These are phyloP conservation scores for Pontederia paniculata DNA, from an alignment of 176 grass and related monocot species.

Conservation along the genomic window DNA sequence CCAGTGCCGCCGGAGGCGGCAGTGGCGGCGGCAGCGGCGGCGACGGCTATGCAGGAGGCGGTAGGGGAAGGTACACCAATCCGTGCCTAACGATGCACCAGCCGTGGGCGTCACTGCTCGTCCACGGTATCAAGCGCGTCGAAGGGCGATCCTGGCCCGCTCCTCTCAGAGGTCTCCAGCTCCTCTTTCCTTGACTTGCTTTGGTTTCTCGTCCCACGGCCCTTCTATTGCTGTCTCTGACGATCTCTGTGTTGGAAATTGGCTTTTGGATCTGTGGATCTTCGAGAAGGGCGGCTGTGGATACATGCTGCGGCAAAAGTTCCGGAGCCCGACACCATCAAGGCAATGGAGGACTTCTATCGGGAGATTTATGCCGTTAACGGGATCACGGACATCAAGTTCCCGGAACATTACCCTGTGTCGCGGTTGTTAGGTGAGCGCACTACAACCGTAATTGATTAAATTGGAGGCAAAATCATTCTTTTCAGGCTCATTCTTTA, in stretches of 20 bases:
- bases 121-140: conserved; percentile 88
- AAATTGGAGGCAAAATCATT: too few relatives aligned
- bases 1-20: not conserved
- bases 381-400: conserved; percentile 49
- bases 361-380: conserved; percentile 66
- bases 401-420: conserved; percentile 67
- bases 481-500: too few relatives aligned
- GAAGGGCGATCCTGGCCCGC: conserved; percentile 92
- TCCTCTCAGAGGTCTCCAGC: conserved; percentile 33
- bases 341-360: conserved; percentile 85
- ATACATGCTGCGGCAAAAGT: conserved; percentile 85
- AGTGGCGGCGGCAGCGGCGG: conserved; percentile 4
- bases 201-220: not conserved
- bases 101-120: conserved; percentile 85
- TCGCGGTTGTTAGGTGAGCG: conserved; percentile 60
- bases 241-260: not conserved
- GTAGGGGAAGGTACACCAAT: conserved; percentile 31
- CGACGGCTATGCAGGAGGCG: conserved; percentile 1
- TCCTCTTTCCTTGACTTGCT: not conserved
- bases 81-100: conserved; percentile 97
- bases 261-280: not conserved
- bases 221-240: not conserved
- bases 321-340: conserved; percentile 53
- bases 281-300: conserved; percentile 54
- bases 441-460: not conserved